Evolutionary conservation across 2,329 filamentous ascomycete genomes (phyloP), one percentile per base, ranked within the genome.

Genomic region (Cordyceps cicadae): DNA sequence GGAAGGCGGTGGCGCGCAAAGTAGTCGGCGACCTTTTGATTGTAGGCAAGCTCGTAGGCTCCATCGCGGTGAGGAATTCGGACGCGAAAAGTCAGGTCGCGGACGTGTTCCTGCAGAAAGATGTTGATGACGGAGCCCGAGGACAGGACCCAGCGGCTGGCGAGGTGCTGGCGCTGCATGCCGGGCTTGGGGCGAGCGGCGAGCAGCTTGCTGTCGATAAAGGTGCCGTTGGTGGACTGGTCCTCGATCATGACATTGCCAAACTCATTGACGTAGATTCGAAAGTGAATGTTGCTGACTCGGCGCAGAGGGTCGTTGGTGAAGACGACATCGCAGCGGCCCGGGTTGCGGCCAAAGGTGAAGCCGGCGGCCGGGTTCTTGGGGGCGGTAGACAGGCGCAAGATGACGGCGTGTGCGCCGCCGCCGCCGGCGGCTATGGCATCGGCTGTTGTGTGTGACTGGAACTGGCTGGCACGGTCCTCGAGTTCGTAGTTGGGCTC

Each of bases 261-360:
- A 64, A 90, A 85, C n/a, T 86, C 79, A 67, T 95, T 99, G 67
- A 96, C 81, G 70, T 88, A 96, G 63, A 99, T 96, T 58, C 91
- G 87, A 71, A 97, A 99, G 71, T 99, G 94, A n/a, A 89, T 81
- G 70, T 97, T 97, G 77, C 93, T 97, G 62, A 99, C 82, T 49
- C 89, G 83, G 70, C 84, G 88, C 57, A 83, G 77, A 0, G 83
- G 82, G 65, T 93, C 88, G 64, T 86, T 80, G 41, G 77, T 72
- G 53, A 90, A 84, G 67, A 82, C 82, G 52, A 92, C 75, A 62
- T 99, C 94, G 72, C 90, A 94, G 39, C 83, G 81, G 51, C 72
- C 67, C 0, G 74, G 66, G 68, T 94, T 93, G 60, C 94, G 86
- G 34, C 94, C 94, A 73, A 99, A 97, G 49, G 85, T 82, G 74